Conservation (phyloP, 257 asterid genomes). For the Sherardia arvensis region DNA sequence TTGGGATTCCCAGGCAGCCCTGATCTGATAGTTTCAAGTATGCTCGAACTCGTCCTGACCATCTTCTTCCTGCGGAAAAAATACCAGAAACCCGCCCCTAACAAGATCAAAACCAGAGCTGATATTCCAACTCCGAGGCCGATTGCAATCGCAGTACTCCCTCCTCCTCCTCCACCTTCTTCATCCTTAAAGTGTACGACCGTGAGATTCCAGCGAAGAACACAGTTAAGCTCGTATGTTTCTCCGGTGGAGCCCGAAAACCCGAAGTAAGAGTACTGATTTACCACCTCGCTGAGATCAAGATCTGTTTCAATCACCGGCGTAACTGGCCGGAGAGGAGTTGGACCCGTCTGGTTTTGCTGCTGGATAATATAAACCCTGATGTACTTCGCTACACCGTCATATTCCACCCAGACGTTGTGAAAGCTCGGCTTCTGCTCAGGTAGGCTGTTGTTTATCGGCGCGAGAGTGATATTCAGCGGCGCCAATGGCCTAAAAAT, state of each 20-base stretch:
- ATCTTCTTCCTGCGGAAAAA: conserved; percentile 22
- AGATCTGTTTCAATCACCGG: conserved; percentile 26
- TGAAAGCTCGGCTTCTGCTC: conserved; percentile 17
- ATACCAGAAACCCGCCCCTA: conserved; percentile 29
- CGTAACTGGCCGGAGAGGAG: conserved; percentile 26
- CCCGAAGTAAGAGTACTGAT: conserved; percentile 64
- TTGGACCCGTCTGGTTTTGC: conserved; percentile 7
- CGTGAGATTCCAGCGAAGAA: conserved; percentile 72
- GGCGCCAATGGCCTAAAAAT: conserved; percentile 15
- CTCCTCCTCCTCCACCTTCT: not conserved
- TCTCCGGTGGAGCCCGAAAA: conserved; percentile 79
- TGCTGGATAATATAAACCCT: conserved; percentile 28
- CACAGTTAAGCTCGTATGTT: conserved; percentile 47
- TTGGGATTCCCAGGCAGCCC: conserved; percentile 74
- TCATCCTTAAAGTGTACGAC: conserved; percentile 32
- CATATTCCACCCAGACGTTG: conserved; percentile 79
- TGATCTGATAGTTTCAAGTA: conserved; percentile 47
- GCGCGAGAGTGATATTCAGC: conserved; percentile 47
- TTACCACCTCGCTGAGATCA: conserved; percentile 22
- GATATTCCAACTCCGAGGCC: conserved; percentile 49
- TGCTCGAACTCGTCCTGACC: conserved; percentile 24
- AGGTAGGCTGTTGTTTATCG: conserved; percentile 5
- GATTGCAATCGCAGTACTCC: conserved; percentile 16
- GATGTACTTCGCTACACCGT: conserved; percentile 24
- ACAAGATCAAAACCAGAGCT: conserved; percentile 22